Base-by-base conservation (phyloP, 495 filamentous ascomycete species). In the Xylaria palmicola region DNA sequence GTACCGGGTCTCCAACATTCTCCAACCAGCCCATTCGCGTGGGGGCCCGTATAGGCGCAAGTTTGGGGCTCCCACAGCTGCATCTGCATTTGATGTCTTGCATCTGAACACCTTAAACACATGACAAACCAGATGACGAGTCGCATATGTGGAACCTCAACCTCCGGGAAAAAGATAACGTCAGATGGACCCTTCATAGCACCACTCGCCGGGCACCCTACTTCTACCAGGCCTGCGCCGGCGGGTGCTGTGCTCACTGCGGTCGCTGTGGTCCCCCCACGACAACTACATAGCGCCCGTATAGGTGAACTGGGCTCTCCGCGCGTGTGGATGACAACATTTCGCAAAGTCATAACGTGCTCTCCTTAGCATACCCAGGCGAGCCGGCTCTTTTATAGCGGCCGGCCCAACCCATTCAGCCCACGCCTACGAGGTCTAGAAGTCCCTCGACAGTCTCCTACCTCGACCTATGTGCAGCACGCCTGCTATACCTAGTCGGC, bases 11-110 rank as follows among this genome's bases (percentile, higher is more conserved):
- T 9, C 50, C 4, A 8, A 17, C 29, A 37, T 24, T 53, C 30
- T 32, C 53, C 36, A 56, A 56, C 32, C 37, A 56, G 12, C 13
- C 13, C 17, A 12, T 15, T 8, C 53, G 24, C 26, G 27, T 32
- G 51, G 49, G 51, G 20, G 32, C 32, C 6, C 4, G 34, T 32
- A 34, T 8, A 34, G 29, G 36, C 22, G 50, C 12, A 53, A n/a
- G n/a, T 53, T 39, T 53, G 32, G 29, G 20, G 19, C 27, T 53
- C n/a, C n/a, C n/a, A 32, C 53, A 44, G 20, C 15, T 44, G 53
- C 36, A 44, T 54, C 20, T 56, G 41, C 29, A 47, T 30, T 19
- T 24, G 43, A 57, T 57, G 43, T 39, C 55, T 37, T 58, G 55
- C 55, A 58, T 37, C 37, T 22, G 5, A 24, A 37, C 26, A 20